Evolutionary conservation across 2,329 filamentous ascomycete genomes (phyloP).

Genomic region (Cladosporium colombiae): DNA sequence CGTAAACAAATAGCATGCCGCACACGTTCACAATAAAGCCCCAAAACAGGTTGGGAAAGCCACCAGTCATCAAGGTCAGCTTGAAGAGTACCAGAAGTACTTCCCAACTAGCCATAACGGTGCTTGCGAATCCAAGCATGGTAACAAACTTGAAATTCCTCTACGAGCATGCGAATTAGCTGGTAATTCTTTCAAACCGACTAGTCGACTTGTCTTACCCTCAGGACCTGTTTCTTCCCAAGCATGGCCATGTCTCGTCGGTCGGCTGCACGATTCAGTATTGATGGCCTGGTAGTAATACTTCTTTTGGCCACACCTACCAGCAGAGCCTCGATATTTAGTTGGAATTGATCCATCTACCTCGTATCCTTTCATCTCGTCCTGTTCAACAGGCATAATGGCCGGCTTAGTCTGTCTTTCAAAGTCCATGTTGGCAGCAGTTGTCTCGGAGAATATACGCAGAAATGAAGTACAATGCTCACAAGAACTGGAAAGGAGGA

Average conservation of each 20-base stretch:
- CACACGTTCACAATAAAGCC: slow-evolving; percentile 20
- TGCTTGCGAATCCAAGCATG: slow-evolving; percentile 21
- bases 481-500: background rate
- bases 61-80: slow-evolving; percentile 14
- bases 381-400: slow-evolving; percentile 19
- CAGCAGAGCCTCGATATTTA: slow-evolving; percentile 7
- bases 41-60: slow-evolving; percentile 23
- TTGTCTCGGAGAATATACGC: background rate
- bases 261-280: background rate
- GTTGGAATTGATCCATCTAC: slow-evolving; percentile 10
- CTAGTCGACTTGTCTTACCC: background rate
- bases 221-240: slow-evolving; percentile 21
- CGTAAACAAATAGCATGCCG: slow-evolving; percentile 21
- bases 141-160: slow-evolving; percentile 20
- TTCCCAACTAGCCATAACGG: slow-evolving; percentile 19
- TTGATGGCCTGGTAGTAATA: background rate
- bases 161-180: background rate
- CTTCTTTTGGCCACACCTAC: background rate
- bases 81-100: slow-evolving; percentile 19
- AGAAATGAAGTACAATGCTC: background rate
- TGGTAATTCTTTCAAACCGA: background rate
- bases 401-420: background rate
- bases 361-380: slow-evolving; percentile 17
- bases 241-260: slow-evolving; percentile 20
- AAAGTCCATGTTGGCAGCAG: background rate